A percentile compares a stretch with the other conserved stretches of the same genome.
Evolutionary conservation across 371 early-diverging fungal species (phyloP).

Genomic region (Thermomucor indicae-seudaticae): DNA sequence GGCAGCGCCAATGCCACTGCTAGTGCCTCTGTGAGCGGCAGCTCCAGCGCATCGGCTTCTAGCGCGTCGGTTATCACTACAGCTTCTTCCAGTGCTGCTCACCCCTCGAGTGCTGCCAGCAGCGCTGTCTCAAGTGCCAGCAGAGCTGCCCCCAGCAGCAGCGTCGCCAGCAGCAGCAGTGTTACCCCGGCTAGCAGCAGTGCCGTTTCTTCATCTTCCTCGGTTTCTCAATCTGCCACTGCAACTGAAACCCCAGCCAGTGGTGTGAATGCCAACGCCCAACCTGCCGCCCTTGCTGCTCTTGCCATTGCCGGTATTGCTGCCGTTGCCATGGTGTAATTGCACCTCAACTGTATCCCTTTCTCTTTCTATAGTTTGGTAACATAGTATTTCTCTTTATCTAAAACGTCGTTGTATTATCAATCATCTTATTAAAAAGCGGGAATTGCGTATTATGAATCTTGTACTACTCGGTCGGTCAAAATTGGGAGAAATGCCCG

Average conservation of each 20-base stretch:
- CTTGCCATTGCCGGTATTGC: slow-evolving; percentile 15
- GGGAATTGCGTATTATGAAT: background rate
- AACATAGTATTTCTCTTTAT: background rate
- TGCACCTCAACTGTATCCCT: background rate
- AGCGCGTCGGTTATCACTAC: background rate
- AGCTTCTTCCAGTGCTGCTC: slow-evolving; percentile 2
- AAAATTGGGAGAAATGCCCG: too few species aligned
- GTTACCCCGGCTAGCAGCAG: too few species aligned
- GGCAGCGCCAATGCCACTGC: slow-evolving; percentile 3
- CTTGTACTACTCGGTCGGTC: too few species aligned
- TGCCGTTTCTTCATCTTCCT: slow-evolving; percentile 9
- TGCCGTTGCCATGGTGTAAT: slow-evolving; percentile 16
- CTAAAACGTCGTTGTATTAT: background rate
- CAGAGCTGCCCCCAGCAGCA: slow-evolving; percentile 4
- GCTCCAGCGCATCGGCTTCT: slow-evolving; percentile 1
- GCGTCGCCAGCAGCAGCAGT: background rate
- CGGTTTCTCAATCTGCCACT: background rate
- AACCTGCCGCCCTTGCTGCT: slow-evolving; percentile 16
- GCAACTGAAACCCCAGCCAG: slow-evolving; percentile 4
- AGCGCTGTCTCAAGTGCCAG: slow-evolving; percentile 2
- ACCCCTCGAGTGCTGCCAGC: slow-evolving; percentile 5
- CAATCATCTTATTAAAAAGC: background rate
- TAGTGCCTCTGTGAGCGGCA: background rate
- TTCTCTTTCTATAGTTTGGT: background rate
- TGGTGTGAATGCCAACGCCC: slow-evolving; percentile 5